phyloP scores from a whole-genome alignment of 1,284 basidiomycete species.

The Apiotrichum sp. region DNA sequence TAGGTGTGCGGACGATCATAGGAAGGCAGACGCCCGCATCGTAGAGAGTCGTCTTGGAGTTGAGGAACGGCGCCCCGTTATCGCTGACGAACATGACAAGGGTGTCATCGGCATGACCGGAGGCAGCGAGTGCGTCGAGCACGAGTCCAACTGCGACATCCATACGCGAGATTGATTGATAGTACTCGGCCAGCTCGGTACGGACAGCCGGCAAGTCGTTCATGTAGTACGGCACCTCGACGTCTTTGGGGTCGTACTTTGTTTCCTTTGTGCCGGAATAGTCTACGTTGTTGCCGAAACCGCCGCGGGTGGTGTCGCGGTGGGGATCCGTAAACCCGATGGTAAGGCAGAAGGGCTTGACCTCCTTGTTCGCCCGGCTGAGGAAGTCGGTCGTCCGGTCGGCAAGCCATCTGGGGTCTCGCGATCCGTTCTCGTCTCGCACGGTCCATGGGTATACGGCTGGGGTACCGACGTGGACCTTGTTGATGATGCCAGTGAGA shows the following conservation, averaged over 20 bases:
- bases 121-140: slow-evolving; percentile 9
- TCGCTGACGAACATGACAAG: slow-evolving; percentile 22
- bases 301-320: slow-evolving; percentile 20
- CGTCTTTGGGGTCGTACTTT: slow-evolving; percentile 1
- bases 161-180: slow-evolving; percentile 18
- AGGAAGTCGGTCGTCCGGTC: slow-evolving; percentile 21
- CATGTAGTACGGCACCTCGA: slow-evolving; percentile 18
- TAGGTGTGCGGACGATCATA: slow-evolving; percentile 16
- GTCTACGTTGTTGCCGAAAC: slow-evolving; percentile 15
- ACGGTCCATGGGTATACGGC: slow-evolving; percentile 19
- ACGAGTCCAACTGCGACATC: slow-evolving; percentile 24
- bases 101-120: slow-evolving; percentile 11
- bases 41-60: slow-evolving; percentile 26
- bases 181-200: slow-evolving; percentile 21
- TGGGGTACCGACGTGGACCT: slow-evolving; percentile 23
- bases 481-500: slow-evolving; percentile 21
- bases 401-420: slow-evolving; percentile 20
- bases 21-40: slow-evolving; percentile 23
- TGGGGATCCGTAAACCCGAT: slow-evolving; percentile 25
- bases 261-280: slow-evolving; percentile 4
- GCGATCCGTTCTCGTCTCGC: slow-evolving; percentile 10
- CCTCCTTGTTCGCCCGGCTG: slow-evolving; percentile 5
- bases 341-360: slow-evolving; percentile 19
- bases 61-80: slow-evolving; percentile 28
- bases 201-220: slow-evolving; percentile 16